Conservation (phyloP, 352 stramenopile genomes). For the Phytopythium montanum region DNA sequence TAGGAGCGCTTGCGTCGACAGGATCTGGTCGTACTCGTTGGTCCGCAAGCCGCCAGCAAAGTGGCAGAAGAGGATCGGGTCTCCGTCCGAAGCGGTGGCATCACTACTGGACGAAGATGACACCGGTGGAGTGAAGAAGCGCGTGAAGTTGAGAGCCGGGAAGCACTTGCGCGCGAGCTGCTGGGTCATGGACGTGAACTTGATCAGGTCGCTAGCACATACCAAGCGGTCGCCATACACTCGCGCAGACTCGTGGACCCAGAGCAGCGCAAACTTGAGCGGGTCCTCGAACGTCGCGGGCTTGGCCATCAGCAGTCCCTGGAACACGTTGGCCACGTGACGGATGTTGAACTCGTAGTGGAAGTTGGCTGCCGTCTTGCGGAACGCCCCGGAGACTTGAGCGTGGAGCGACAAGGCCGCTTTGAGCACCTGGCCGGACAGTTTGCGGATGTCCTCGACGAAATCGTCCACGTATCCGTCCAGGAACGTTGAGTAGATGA, state of each 20-base stretch:
- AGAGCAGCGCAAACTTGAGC: slow-evolving; percentile 91
- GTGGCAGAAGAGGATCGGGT: slow-evolving; percentile 93
- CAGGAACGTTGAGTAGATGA: slow-evolving; percentile 95
- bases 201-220: slow-evolving; percentile 62
- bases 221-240: slow-evolving; percentile 96
- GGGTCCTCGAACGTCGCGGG: slow-evolving; percentile 84
- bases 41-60: slow-evolving; percentile 86
- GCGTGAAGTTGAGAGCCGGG: slow-evolving; percentile 85
- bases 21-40: slow-evolving; percentile 92
- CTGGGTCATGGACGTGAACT: slow-evolving; percentile 88
- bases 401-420: slow-evolving; percentile 89
- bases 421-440: slow-evolving; percentile 82
- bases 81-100: slow-evolving; percentile 25
- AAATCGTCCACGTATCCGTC: slow-evolving; percentile 93
- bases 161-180: slow-evolving; percentile 93
- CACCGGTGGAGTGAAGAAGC: slow-evolving; percentile 77
- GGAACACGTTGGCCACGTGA: slow-evolving; percentile 94
- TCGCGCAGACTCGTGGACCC: slow-evolving; percentile 95
- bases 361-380: slow-evolving; percentile 95
- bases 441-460: slow-evolving; percentile 89
- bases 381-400: slow-evolving; percentile 74
- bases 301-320: slow-evolving; percentile 90
- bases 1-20: slow-evolving; percentile 58
- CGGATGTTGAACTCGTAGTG: slow-evolving; percentile 98
- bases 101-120: slow-evolving; percentile 16